A percentile compares a stretch with the other conserved stretches of the same genome.
phyloP scores from a whole-genome alignment of 495 filamentous ascomycete genomes.

The Hypomontagnella monticulosa region DNA sequence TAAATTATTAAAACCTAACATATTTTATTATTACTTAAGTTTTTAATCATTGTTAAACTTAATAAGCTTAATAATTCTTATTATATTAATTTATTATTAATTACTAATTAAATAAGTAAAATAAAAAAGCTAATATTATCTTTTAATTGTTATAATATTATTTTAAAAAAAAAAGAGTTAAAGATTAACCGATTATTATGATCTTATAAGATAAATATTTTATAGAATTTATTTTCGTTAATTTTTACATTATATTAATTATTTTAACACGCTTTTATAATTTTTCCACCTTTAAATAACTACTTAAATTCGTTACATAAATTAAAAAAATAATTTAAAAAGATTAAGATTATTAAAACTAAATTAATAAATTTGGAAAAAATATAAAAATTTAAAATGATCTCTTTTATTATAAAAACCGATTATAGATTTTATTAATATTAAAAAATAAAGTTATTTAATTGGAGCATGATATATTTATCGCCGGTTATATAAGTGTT shows the following conservation, averaged over 20 bases:
- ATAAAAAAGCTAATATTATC: neutral
- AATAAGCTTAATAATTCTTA: neutral
- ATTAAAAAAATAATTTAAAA: too few species aligned
- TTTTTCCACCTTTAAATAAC: too few species aligned
- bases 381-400: neutral
- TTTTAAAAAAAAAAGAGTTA: neutral
- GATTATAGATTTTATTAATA: neutral
- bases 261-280: neutral
- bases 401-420: neutral
- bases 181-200: neutral
- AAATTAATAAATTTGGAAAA: neutral
- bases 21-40: neutral
- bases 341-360: neutral
- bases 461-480: neutral
- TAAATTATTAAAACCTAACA: neutral
- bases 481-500: neutral
- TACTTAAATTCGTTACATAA: too few species aligned
- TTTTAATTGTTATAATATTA: neutral
- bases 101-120: neutral
- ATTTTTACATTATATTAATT: neutral
- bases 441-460: too few species aligned
- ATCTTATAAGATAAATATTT: neutral
- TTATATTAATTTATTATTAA: neutral
- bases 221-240: neutral
- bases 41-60: neutral